phyloP scores from a whole-genome alignment of 768 basidiomycete genomes.

The Lactarius hengduanensis region DNA sequence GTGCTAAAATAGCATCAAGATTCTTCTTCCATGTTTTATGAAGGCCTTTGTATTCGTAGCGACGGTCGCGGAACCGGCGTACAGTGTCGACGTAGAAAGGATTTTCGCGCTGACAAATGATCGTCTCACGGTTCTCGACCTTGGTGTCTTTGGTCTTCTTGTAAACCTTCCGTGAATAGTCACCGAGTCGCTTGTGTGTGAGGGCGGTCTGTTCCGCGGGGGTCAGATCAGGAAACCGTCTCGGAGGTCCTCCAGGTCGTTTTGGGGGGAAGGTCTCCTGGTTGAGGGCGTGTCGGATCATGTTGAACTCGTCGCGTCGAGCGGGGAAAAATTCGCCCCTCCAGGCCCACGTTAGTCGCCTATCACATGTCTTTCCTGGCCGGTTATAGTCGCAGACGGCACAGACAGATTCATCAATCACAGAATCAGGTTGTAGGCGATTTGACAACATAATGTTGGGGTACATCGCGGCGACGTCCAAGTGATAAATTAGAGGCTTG shows the following conservation, averaged over 20 bases:
- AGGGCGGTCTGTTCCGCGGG: slow-evolving; percentile 86
- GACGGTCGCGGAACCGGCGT: slow-evolving; percentile 91
- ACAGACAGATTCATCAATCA: slow-evolving; percentile 94
- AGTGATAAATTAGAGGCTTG: slow-evolving; percentile 94
- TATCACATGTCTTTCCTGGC: slow-evolving; percentile 92
- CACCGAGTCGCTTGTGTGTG: slow-evolving; percentile 93
- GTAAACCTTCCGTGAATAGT: slow-evolving; percentile 98
- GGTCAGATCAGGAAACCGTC: slow-evolving; percentile 81
- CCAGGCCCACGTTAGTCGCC: slow-evolving; percentile 97
- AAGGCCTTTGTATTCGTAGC: slow-evolving; percentile 98
- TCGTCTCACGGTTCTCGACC: slow-evolving; percentile 88
- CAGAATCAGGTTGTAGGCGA: slow-evolving; percentile 95
- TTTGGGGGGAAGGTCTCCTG: slow-evolving; percentile 90
- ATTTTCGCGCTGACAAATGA: slow-evolving; percentile 96
- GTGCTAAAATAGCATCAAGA: slow-evolving; percentile 69
- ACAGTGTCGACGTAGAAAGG: slow-evolving; percentile 99
- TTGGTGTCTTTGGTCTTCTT: slow-evolving; percentile 98
- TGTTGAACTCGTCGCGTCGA: slow-evolving; percentile 95
- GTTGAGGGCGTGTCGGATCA: slow-evolving; percentile 96
- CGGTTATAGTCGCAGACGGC: slow-evolving; percentile 99
- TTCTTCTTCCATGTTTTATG: slow-evolving; percentile 99
- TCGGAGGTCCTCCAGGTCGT: slow-evolving; percentile 64
- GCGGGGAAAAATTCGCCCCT: slow-evolving; percentile 98
- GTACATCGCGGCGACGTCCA: slow-evolving; percentile 99
- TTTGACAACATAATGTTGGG: slow-evolving; percentile 99